phyloP scores from a whole-genome alignment of 2,329 filamentous ascomycete genomes.

The Alternaria rosae region DNA sequence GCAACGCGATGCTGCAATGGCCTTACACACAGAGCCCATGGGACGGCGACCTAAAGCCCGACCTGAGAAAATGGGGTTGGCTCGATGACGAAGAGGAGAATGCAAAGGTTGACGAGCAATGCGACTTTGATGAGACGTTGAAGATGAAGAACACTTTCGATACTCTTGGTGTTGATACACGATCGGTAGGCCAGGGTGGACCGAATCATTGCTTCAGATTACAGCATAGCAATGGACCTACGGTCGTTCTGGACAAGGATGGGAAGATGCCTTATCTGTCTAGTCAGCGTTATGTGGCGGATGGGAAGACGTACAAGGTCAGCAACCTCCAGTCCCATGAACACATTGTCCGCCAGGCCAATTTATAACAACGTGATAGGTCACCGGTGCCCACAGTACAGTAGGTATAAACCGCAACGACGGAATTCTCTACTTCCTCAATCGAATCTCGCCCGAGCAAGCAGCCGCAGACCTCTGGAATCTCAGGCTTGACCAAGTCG shows the following conservation, averaged over 20 bases:
- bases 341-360: background rate
- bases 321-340: background rate
- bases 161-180: constrained; percentile 3
- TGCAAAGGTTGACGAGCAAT: background rate
- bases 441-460: constrained; percentile 1
- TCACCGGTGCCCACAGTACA: constrained; percentile 7
- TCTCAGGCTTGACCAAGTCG: background rate
- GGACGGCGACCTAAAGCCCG: constrained; percentile 7
- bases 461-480: background rate
- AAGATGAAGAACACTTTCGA: constrained; percentile 3
- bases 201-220: constrained; percentile 15
- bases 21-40: constrained; percentile 12
- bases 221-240: constrained; percentile 1
- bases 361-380: background rate
- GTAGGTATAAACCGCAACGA: constrained; percentile 13
- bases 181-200: constrained; percentile 2
- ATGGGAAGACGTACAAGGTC: constrained; percentile 3
- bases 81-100: background rate
- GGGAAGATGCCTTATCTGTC: background rate
- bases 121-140: constrained; percentile 12
- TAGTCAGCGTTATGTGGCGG: constrained; percentile 14
- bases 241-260: background rate
- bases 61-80: constrained; percentile 18
- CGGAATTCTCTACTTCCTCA: constrained; percentile 16
- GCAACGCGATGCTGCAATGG: background rate